These are phyloP conservation scores for Zygnema circumcarinatum DNA, from an alignment of 139 green algal genomes.

Conservation along the genomic window DNA sequence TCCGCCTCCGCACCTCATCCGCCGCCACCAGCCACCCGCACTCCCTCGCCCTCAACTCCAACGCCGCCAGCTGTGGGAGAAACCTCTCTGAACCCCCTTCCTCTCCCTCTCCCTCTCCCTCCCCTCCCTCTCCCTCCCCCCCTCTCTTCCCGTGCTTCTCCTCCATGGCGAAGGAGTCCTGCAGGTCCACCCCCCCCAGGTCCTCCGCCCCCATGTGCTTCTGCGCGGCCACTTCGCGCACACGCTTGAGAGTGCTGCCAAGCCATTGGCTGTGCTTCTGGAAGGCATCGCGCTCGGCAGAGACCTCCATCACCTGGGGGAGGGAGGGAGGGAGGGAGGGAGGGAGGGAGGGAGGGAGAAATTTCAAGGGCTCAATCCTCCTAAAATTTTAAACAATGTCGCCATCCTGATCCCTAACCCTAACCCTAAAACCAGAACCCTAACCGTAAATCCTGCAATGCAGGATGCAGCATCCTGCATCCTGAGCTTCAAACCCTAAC, in stretches of 20 bases:
- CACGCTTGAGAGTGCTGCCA: not conserved
- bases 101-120: not conserved
- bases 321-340: constrained; percentile 13
- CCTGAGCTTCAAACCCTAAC: too few relatives aligned
- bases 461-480: too few relatives aligned
- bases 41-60: not conserved
- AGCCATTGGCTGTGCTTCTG: not conserved
- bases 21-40: too few relatives aligned
- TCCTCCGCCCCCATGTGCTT: not conserved
- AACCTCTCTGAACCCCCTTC: too few relatives aligned
- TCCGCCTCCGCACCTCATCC: not conserved
- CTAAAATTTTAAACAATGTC: too few relatives aligned
- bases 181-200: not conserved
- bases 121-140: not conserved
- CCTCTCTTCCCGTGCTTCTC: not conserved
- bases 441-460: too few relatives aligned
- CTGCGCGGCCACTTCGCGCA: not conserved
- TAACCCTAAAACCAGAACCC: too few relatives aligned
- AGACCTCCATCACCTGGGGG: not conserved
- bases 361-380: too few relatives aligned
- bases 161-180: not conserved
- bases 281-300: not conserved
- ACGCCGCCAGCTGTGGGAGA: too few relatives aligned
- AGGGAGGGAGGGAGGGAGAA: constrained; percentile 1
- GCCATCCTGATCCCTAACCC: too few relatives aligned